phyloP scores from a whole-genome alignment of 139 green algal genomes.

The Micromonas pusilla region DNA sequence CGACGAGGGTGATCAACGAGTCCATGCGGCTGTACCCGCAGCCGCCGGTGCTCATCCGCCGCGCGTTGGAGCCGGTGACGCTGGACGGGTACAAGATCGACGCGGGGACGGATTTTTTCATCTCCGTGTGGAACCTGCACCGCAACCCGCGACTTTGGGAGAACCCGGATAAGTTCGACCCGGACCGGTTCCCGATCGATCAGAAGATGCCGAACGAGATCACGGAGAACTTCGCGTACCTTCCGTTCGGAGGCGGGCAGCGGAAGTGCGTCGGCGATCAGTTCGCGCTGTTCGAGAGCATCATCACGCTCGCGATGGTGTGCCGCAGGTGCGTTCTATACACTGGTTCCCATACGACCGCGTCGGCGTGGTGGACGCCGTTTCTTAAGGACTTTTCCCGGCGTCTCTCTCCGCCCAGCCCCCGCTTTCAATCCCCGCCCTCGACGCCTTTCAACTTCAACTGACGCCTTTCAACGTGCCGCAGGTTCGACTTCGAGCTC shows the following conservation, averaged over 20 bases:
- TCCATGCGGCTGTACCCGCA: constrained; percentile 89
- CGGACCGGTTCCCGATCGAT: constrained; percentile 81
- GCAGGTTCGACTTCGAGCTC: constrained; percentile 70
- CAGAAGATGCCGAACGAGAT: constrained; percentile 90
- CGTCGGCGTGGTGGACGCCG: too few relatives aligned
- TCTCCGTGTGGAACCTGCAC: constrained; percentile 97
- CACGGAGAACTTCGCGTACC: constrained; percentile 92
- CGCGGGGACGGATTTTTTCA: constrained; percentile 86
- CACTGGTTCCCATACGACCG: too few relatives aligned
- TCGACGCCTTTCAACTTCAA: too few relatives aligned
- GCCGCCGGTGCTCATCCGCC: constrained; percentile 90
- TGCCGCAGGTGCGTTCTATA: too few relatives aligned
- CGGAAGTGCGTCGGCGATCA: constrained; percentile 98
- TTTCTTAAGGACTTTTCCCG: too few relatives aligned
- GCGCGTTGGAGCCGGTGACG: constrained; percentile 56
- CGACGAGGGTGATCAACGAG: constrained; percentile 63
- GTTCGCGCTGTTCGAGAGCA: constrained; percentile 90
- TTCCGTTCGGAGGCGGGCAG: constrained; percentile 90
- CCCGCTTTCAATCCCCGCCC: too few relatives aligned
- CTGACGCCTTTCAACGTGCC: too few relatives aligned
- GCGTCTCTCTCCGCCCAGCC: too few relatives aligned
- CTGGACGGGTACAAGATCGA: constrained; percentile 60
- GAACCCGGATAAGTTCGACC: constrained; percentile 76
- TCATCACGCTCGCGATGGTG: constrained; percentile 68
- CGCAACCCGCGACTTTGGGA: constrained; percentile 88